Evolutionary conservation across 2,329 filamentous ascomycete genomes (phyloP).

Genomic region (Exophiala sp.): DNA sequence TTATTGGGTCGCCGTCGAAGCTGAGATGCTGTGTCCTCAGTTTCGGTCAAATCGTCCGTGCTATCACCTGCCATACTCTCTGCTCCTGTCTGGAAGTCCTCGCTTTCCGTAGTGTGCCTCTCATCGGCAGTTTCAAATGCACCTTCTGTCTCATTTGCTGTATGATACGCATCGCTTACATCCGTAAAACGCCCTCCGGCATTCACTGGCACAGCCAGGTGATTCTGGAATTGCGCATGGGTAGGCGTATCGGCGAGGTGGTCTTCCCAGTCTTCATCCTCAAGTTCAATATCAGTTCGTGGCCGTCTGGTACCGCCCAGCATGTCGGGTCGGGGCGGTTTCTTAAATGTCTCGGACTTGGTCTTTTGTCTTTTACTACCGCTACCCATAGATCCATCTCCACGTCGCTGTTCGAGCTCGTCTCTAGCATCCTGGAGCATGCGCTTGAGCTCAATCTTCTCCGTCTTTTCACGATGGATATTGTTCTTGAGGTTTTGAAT

Average conservation of each 20-base stretch:
- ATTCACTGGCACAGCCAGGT: conserved; percentile 28
- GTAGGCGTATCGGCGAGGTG: conserved; percentile 54
- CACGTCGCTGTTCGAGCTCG: conserved; percentile 70
- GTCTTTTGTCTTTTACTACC: conserved; percentile 58
- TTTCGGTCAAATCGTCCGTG: conserved; percentile 80
- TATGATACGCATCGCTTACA: conserved; percentile 70
- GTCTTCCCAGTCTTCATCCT: conserved; percentile 90
- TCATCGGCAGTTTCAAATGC: conserved; percentile 75
- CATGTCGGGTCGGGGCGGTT: conserved; percentile 66
- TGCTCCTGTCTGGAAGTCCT: conserved; percentile 90
- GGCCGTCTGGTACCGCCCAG: conserved; percentile 72
- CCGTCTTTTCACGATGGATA: conserved; percentile 95
- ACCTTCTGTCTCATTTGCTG: conserved; percentile 70
- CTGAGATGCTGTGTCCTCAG: conserved; percentile 57
- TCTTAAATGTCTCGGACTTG: conserved; percentile 69
- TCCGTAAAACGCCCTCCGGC: conserved; percentile 40
- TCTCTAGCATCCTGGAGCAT: conserved; percentile 94
- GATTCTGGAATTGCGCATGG: conserved; percentile 25
- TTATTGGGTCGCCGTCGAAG: conserved; percentile 37
- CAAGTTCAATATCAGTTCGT: conserved; percentile 72
- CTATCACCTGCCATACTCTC: conserved; percentile 69
- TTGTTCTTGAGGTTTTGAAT: conserved; percentile 94
- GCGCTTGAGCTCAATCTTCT: conserved; percentile 91
- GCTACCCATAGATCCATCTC: conserved; percentile 43
- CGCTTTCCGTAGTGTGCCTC: conserved; percentile 74